These are phyloP conservation scores for Middelhovenomyces tepae DNA, from an alignment of 805 yeast genomes.

Conservation along the genomic window DNA sequence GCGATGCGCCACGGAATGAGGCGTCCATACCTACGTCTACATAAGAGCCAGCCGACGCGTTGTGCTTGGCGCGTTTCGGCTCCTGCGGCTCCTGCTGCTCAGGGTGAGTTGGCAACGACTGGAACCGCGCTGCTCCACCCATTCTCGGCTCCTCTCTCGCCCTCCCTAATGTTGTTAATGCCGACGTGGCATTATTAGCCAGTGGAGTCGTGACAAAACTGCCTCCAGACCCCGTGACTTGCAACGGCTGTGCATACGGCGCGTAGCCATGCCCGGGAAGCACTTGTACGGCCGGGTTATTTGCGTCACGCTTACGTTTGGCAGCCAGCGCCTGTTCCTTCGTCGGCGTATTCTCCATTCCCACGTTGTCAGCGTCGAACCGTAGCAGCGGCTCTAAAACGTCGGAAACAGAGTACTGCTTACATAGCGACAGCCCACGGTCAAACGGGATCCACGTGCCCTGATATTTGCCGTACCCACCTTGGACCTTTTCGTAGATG, in stretches of 20 bases:
- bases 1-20: too few species aligned
- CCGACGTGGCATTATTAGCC: constrained; percentile 17
- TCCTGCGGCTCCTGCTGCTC: constrained; percentile 1
- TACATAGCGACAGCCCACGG: constrained; percentile 49
- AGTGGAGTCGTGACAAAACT: constrained; percentile 11
- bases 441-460: constrained; percentile 70
- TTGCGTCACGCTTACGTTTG: constrained; percentile 22
- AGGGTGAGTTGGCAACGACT: not conserved
- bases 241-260: constrained; percentile 14
- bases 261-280: constrained; percentile 1
- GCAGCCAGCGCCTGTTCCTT: constrained; percentile 40
- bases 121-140: constrained; percentile 1
- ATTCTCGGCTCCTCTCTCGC: not conserved
- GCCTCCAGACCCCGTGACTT: constrained; percentile 9
- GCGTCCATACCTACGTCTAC: constrained; percentile 2
- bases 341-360: constrained; percentile 36
- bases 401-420: constrained; percentile 50
- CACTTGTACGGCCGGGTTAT: constrained; percentile 6
- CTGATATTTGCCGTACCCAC: constrained; percentile 67
- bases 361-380: constrained; percentile 32
- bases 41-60: not conserved
- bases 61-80: not conserved
- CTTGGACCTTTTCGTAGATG: constrained; percentile 62
- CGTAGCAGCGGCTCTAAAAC: constrained; percentile 41
- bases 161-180: constrained; percentile 15